Evolutionary conservation across 179 eudicot species (phyloP).

Genomic region (Pouteria campechiana): DNA sequence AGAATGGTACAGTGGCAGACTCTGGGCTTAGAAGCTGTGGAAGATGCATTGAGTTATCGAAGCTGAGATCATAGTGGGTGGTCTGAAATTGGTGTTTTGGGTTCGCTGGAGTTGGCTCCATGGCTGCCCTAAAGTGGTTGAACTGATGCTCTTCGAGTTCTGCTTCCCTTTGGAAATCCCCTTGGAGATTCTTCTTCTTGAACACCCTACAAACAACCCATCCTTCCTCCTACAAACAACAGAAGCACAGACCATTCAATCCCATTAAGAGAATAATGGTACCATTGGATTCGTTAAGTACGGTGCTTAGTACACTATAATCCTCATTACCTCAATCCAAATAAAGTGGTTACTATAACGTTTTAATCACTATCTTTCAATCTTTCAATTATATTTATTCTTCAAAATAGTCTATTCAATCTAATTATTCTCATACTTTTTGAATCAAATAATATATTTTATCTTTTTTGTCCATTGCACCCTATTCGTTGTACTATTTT

Average conservation of each 20-base stretch:
- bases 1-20: conserved; percentile 1
- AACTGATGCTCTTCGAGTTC: conserved; percentile 11
- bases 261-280: not conserved
- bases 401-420: no score
- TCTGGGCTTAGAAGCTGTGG: conserved; percentile 34
- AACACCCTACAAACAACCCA: conserved; percentile 64
- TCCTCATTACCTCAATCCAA: not conserved
- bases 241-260: not conserved
- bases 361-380: no score
- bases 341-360: not conserved
- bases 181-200: conserved; percentile 25
- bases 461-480: no score
- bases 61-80: conserved; percentile 3
- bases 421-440: no score
- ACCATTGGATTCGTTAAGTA: not conserved
- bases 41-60: conserved; percentile 36
- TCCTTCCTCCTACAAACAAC: conserved; percentile 51
- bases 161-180: conserved; percentile 14
- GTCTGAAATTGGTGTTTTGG: conserved; percentile 11
- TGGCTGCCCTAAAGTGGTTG: conserved; percentile 3
- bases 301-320: not conserved
- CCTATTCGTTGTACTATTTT: no score
- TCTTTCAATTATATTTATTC: no score
- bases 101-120: not conserved
- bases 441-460: no score